Conservation (phyloP, 768 basidiomycete genomes). For the Nidularia pulvinata region DNA sequence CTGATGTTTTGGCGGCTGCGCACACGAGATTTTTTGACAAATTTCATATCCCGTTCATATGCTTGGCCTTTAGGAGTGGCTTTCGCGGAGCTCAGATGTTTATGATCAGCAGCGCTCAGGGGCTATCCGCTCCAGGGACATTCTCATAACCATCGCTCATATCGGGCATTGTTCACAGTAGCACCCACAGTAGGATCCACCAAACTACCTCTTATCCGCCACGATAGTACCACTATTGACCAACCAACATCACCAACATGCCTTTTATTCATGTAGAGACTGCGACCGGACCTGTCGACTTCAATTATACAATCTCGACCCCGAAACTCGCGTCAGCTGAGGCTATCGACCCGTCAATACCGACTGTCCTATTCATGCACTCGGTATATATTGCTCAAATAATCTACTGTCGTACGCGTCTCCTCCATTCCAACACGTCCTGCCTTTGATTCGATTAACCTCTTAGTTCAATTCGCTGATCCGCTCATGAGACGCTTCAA, state of each 20-base stretch:
- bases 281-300: constrained; percentile 20
- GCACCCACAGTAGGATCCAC: no score
- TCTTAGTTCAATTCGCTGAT: constrained; percentile 24
- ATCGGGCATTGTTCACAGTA: no score
- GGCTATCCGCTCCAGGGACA: no score
- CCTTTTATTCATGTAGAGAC: constrained; percentile 24
- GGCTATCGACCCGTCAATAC: constrained; percentile 22
- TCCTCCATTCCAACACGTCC: background rate
- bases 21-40: no score
- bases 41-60: no score
- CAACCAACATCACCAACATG: constrained; percentile 13
- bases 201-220: no score
- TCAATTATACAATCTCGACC: constrained; percentile 34
- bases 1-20: no score
- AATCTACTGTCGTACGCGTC: constrained; percentile 27
- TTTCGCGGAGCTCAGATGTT: no score
- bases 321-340: constrained; percentile 22
- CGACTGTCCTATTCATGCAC: constrained; percentile 32
- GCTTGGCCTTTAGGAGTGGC: no score
- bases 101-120: no score
- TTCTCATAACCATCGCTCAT: no score
- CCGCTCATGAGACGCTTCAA: constrained; percentile 32
- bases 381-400: constrained; percentile 26
- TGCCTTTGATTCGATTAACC: constrained; percentile 3
- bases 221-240: no score